Evolutionary conservation across 495 filamentous ascomycete species (phyloP).

Genomic region (Glarea lozoyensis): DNA sequence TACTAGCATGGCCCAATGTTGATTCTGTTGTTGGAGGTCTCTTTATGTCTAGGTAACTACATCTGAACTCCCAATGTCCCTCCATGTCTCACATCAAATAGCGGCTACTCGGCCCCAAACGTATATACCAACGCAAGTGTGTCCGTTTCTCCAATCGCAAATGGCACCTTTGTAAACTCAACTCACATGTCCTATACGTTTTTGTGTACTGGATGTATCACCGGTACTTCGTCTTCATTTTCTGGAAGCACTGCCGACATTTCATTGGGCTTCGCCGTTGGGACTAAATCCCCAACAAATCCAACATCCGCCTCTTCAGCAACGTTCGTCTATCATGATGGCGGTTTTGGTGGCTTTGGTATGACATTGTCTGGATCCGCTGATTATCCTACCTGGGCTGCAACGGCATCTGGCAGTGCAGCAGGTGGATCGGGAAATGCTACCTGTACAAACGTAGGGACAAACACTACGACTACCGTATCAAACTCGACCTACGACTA

Average conservation of each 20-base stretch:
- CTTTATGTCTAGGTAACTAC: slow-evolving; percentile 34
- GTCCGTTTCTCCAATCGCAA: slow-evolving; percentile 24
- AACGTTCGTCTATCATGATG: slow-evolving; percentile 30
- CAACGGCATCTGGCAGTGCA: slow-evolving; percentile 27
- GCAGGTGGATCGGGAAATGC: slow-evolving; percentile 25
- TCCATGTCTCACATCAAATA: slow-evolving; percentile 2
- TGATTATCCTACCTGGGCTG: slow-evolving; percentile 38
- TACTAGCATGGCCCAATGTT: slow-evolving; percentile 43
- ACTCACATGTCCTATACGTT: slow-evolving; percentile 31
- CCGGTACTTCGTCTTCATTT: slow-evolving; percentile 9
- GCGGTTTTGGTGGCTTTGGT: slow-evolving; percentile 33
- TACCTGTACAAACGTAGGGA: slow-evolving; percentile 35
- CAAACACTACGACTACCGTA: slow-evolving; percentile 19
- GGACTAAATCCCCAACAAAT: slow-evolving; percentile 20
- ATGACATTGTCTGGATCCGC: slow-evolving; percentile 28
- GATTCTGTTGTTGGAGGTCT: slow-evolving; percentile 42
- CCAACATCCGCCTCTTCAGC: slow-evolving; percentile 24
- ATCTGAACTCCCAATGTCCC: not conserved
- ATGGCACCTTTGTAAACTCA: slow-evolving; percentile 27
- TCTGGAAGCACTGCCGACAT: slow-evolving; percentile 8
- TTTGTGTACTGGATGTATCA: slow-evolving; percentile 27
- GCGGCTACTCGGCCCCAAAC: slow-evolving; percentile 44
- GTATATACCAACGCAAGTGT: slow-evolving; percentile 38
- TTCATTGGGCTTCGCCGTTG: slow-evolving; percentile 25
- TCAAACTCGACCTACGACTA: slow-evolving; percentile 46